Base-by-base conservation (phyloP, 129 eudicot genomes). In the Centaurea solstitialis region DNA sequence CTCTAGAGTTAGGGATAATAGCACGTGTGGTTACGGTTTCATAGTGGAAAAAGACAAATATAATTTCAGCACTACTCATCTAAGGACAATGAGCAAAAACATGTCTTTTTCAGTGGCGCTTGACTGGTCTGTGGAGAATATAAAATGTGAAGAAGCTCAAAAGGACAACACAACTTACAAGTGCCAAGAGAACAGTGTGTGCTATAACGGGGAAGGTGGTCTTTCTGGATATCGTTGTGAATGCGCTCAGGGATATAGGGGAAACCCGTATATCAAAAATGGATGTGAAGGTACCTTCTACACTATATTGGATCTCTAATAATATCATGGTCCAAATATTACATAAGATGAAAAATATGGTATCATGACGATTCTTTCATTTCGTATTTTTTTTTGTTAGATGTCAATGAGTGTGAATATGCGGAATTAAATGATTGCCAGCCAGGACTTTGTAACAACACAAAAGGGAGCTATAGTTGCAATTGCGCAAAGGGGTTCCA, bases 361-460 rank as follows among this genome's bases (percentile, higher is more conserved):
- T 79, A 26, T 43, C 20, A 35, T 47, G 37, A 69, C 5, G 22
- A 61, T 4, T 68, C n/a, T 66, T 77, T 24, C 24, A 22, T 22
- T 30, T 67, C 33, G 9, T 35, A 5, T 41, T 45, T 30, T 43
- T n/a, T 0, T n/a, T n/a, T 41, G 8, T 77, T 68, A 83, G 86
- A 83, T 77, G 22, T 83, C 39, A 57, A 83, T 6, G 86, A 83
- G 45, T 83, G 86, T 57, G 78, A 76, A 22, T 9, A 7, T 8
- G 12, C 43, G 9, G 10, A 81, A 6, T 75, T 10, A 24, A 64
- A 83, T 45, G 69, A 72, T 12, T 83, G 86, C 75, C 23, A 23
- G 78, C 43, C 57, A 18, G 70, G 59, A 69, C 38, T 3, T 28
- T 83, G 86, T 64, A 73, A 64, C 15, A 77, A 83, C 64, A 71